Evolutionary conservation across 352 stramenopile species (phyloP).

Genomic region (Globisporangium cederbergense): DNA sequence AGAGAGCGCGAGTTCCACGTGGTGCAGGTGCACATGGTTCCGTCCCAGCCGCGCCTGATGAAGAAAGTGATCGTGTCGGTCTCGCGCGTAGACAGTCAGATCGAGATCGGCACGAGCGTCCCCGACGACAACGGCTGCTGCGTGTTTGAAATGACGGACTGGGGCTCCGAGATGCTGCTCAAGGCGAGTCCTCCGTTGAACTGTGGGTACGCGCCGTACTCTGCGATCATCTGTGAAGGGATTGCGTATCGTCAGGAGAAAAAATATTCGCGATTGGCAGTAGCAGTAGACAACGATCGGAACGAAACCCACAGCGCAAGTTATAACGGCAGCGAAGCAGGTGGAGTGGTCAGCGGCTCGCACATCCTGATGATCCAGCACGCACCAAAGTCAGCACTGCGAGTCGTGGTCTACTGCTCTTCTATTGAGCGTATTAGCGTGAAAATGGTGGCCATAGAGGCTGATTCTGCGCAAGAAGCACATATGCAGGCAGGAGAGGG

Average conservation of each 20-base stretch:
- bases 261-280: neutral
- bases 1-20: slow-evolving; percentile 38
- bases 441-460: neutral
- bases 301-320: neutral
- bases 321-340: neutral
- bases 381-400: neutral
- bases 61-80: slow-evolving; percentile 35
- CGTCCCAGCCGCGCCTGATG: slow-evolving; percentile 27
- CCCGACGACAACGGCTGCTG: slow-evolving; percentile 46
- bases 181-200: slow-evolving; percentile 16
- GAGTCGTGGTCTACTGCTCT: neutral
- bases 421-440: neutral
- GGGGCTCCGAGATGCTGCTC: slow-evolving; percentile 44
- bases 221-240: slow-evolving; percentile 25
- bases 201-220: slow-evolving; percentile 32
- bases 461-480: neutral
- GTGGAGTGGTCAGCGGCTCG: neutral
- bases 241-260: slow-evolving; percentile 8
- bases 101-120: slow-evolving; percentile 26
- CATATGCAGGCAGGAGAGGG: neutral
- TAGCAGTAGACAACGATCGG: neutral
- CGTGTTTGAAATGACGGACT: slow-evolving; percentile 61
- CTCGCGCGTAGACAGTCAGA: slow-evolving; percentile 31
- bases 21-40: slow-evolving; percentile 38
- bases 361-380: slow-evolving; percentile 8